These are phyloP conservation scores for Starmerella geochares DNA, from an alignment of 805 yeast species.

Conservation along the genomic window DNA sequence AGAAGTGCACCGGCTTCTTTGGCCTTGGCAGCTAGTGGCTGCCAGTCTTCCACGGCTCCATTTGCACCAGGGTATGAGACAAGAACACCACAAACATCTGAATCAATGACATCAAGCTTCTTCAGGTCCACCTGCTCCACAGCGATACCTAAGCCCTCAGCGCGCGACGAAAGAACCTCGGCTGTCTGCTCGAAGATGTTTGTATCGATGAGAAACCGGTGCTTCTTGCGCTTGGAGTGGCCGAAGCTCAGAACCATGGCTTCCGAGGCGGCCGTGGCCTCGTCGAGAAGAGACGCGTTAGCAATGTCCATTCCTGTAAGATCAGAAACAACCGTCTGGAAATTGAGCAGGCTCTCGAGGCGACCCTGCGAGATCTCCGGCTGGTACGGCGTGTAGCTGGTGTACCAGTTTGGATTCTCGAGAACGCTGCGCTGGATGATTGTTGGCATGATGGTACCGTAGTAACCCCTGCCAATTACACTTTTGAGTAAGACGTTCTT, in stretches of 20 bases:
- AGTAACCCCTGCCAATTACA: conserved; percentile 89
- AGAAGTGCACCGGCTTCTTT: conserved; percentile 67
- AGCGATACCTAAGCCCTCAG: conserved; percentile 60
- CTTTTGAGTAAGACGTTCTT: conserved; percentile 66
- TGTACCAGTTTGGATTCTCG: conserved; percentile 97
- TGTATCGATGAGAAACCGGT: conserved; percentile 59
- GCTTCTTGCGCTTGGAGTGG: conserved; percentile 54
- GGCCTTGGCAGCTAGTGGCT: conserved; percentile 49
- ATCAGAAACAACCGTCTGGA: conserved; percentile 83
- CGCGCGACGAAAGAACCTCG: conserved; percentile 68
- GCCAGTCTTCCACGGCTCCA: conserved; percentile 53
- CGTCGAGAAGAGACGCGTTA: conserved; percentile 89
- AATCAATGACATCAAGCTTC: conserved; percentile 33
- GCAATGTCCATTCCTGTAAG: conserved; percentile 92
- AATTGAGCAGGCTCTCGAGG: conserved; percentile 77
- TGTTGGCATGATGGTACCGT: conserved; percentile 80
- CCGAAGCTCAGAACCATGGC: conserved; percentile 82
- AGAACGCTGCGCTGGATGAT: conserved; percentile 85
- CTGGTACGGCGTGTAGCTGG: conserved; percentile 96
- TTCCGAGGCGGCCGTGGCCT: conserved; percentile 96
- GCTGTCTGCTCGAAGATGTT: conserved; percentile 79
- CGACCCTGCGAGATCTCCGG: conserved; percentile 98
- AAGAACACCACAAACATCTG: conserved; percentile 63
- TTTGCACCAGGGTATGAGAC: conserved; percentile 86
- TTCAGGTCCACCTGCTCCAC: conserved; percentile 37